Evolutionary conservation across 306 rosid genomes (phyloP).

Genomic region (Dryas octopetala): DNA sequence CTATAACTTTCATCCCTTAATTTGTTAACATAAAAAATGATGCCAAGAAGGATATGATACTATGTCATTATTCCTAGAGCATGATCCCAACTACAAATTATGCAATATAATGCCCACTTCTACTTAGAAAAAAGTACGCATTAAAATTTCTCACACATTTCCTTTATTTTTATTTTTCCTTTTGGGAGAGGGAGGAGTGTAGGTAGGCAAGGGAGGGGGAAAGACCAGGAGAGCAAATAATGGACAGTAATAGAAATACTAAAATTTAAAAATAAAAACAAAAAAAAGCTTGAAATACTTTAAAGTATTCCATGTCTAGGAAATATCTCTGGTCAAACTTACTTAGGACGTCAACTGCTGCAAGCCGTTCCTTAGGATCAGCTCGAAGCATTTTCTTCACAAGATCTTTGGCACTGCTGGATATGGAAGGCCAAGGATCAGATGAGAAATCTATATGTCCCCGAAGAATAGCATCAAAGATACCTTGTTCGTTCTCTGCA

Average conservation of each 20-base stretch:
- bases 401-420: constrained; percentile 86
- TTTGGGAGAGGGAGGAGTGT: background rate
- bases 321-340: constrained; percentile 33
- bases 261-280: background rate
- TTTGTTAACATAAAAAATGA: constrained; percentile 1
- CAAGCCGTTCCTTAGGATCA: constrained; percentile 73
- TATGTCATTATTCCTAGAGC: background rate
- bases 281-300: background rate
- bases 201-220: too few relatives aligned
- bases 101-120: background rate
- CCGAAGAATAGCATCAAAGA: constrained; percentile 82
- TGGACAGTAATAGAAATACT: background rate
- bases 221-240: background rate
- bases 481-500: constrained; percentile 89
- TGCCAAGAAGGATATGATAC: background rate
- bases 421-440: constrained; percentile 95
- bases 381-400: constrained; percentile 77
- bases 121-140: background rate
- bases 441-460: constrained; percentile 84
- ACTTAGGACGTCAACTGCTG: constrained; percentile 81
- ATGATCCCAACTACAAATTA: background rate
- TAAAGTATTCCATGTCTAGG: background rate
- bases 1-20: background rate
- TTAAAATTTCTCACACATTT: background rate
- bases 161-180: background rate